Conservation (phyloP, 2,329 filamentous ascomycete genomes). For the Ploettnerulaceae sp. region DNA sequence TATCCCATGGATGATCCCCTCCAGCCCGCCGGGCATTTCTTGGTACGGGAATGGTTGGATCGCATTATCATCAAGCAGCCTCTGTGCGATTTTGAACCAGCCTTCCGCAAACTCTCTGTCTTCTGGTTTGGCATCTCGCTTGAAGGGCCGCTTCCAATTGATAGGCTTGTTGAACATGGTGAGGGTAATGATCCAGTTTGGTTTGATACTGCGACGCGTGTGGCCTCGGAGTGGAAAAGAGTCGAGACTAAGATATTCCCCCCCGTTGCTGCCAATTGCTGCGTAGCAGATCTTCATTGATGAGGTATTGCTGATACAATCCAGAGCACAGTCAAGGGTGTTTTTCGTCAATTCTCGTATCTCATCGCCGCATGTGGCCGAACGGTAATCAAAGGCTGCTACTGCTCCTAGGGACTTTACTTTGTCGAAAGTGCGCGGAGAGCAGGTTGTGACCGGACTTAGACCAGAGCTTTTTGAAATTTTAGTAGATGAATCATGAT, state of each 20-base stretch:
- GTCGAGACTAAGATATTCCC: conserved; percentile 21
- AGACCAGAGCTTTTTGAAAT: background rate
- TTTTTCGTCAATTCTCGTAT: conserved; percentile 38
- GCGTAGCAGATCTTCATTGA: conserved; percentile 37
- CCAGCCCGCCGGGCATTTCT: no score
- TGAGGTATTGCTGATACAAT: conserved; percentile 35
- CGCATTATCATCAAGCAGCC: no score
- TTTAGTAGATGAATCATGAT: background rate
- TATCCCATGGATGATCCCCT: no score
- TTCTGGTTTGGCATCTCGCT: background rate
- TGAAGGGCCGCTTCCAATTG: conserved; percentile 18
- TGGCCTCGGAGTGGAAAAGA: background rate
- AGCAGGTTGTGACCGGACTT: conserved; percentile 34
- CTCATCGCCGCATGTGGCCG: conserved; percentile 31
- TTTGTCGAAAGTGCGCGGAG: conserved; percentile 36
- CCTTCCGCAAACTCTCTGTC: background rate
- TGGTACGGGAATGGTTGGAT: no score
- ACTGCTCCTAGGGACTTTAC: conserved; percentile 39
- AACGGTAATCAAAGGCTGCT: conserved; percentile 39
- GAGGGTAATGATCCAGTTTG: conserved; percentile 30
- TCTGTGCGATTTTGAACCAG: no score
- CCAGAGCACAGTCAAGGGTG: conserved; percentile 36
- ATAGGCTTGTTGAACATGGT: conserved; percentile 28
- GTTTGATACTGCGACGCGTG: conserved; percentile 19
- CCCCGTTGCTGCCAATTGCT: conserved; percentile 36